Percentiles rank a stretch among this genome's conserved stretches.
Evolutionary conservation across 2,329 filamentous ascomycete genomes (phyloP).

Genomic region (Clonostachys chloroleuca): DNA sequence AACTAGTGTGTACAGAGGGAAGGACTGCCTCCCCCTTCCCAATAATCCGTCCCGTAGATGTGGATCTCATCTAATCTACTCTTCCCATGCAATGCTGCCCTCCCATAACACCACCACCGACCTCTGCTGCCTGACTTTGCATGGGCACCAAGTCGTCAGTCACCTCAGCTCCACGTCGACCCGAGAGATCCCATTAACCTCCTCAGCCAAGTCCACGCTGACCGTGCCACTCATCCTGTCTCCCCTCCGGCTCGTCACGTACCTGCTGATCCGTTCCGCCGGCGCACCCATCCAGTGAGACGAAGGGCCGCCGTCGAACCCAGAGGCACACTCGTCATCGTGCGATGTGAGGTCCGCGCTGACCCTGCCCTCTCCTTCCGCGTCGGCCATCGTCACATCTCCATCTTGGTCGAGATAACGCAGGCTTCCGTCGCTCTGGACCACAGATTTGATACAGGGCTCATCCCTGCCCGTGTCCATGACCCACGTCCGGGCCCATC

Average conservation of each 20-base stretch:
- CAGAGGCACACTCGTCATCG: neutral
- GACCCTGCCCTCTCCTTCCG: neutral
- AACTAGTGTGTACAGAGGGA: too few species aligned
- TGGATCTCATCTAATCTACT: too few species aligned
- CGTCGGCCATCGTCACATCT: slow-evolving; percentile 18
- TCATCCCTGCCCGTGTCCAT: slow-evolving; percentile 11
- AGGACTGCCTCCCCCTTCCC: too few species aligned
- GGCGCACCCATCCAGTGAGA: neutral
- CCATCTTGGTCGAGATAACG: slow-evolving; percentile 20
- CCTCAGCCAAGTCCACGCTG: slow-evolving; percentile 23
- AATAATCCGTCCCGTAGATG: too few species aligned
- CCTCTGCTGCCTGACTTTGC: too few species aligned
- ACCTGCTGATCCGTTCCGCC: neutral
- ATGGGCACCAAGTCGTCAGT: too few species aligned
- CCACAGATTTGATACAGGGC: slow-evolving; percentile 8
- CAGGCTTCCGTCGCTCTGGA: slow-evolving; percentile 23
- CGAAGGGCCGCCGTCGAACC: slow-evolving; percentile 1
- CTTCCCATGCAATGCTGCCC: too few species aligned
- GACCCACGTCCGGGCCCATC: slow-evolving; percentile 23
- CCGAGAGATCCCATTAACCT: slow-evolving; percentile 25
- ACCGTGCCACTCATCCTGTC: slow-evolving; percentile 12
- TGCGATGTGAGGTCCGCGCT: neutral
- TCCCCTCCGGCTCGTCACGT: neutral
- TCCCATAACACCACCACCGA: too few species aligned
- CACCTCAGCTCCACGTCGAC: slow-evolving; percentile 28